A percentile compares a stretch with the other conserved stretches of the same genome.
Conservation (phyloP, 1,284 basidiomycete genomes). For the Puccinia polysora region DNA sequence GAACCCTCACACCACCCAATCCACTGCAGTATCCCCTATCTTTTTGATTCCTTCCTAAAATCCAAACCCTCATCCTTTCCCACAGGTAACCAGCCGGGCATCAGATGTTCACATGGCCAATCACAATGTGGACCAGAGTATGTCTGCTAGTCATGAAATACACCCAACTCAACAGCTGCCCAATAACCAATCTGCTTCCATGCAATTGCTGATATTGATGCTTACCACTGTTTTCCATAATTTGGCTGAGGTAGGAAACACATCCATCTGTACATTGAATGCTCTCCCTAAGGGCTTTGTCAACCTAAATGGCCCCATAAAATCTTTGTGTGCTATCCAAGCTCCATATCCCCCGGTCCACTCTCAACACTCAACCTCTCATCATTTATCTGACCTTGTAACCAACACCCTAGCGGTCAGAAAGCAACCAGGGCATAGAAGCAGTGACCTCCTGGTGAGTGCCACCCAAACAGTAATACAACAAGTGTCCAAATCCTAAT, state of each 20-base stretch:
- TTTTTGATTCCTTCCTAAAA: background rate
- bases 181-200: background rate
- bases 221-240: background rate
- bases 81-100: constrained; percentile 5
- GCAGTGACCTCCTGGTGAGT: no score
- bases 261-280: constrained; percentile 17
- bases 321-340: background rate
- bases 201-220: background rate
- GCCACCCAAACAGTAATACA: no score
- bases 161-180: background rate
- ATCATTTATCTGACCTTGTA: no score
- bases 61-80: background rate
- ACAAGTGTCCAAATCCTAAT: no score
- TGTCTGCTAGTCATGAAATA: background rate
- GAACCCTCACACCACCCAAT: background rate
- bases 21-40: background rate
- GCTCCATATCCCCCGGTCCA: background rate
- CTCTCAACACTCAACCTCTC: background rate
- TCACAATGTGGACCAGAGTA: background rate
- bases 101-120: background rate
- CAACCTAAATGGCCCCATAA: background rate
- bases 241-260: background rate
- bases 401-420: no score
- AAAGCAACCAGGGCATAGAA: no score
- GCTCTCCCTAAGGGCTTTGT: background rate